Percentiles rank a stretch among this genome's conserved stretches.
Conservation (phyloP, 164 flowering plant species). For the Tetracentron sinense region DNA sequence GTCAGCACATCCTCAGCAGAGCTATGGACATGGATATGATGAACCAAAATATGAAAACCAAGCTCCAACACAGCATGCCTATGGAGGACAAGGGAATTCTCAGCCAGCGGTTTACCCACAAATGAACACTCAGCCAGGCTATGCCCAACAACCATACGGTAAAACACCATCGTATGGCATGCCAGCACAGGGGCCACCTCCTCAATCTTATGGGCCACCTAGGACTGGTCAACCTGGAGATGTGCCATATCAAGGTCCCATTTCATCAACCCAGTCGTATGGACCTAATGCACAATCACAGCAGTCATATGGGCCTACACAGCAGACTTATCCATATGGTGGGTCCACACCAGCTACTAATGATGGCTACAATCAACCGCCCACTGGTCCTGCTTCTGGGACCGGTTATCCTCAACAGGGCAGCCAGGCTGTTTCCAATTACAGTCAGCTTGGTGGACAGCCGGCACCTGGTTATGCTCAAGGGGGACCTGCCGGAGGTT, state of each 20-base stretch:
- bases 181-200: constrained; percentile 49
- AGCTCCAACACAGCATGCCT: constrained; percentile 41
- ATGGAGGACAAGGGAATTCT: constrained; percentile 52
- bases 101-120: constrained; percentile 47
- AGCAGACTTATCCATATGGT: constrained; percentile 58
- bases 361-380: constrained; percentile 56
- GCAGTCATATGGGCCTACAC: constrained; percentile 53
- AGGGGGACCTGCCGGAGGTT: constrained; percentile 37
- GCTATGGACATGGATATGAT: constrained; percentile 65
- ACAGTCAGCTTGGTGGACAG: constrained; percentile 49
- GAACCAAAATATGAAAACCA: constrained; percentile 57
- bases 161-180: constrained; percentile 50
- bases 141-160: constrained; percentile 50
- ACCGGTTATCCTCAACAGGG: constrained; percentile 46
- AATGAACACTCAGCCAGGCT: constrained; percentile 39
- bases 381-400: constrained; percentile 31
- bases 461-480: constrained; percentile 50
- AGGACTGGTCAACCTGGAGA: constrained; percentile 59
- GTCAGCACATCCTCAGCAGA: constrained; percentile 47
- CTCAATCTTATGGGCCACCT: constrained; percentile 61
- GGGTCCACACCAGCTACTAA: constrained; percentile 40
- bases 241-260: constrained; percentile 47
- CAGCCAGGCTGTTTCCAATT: constrained; percentile 39
- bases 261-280: constrained; percentile 46
- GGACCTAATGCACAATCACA: constrained; percentile 46